A percentile compares a stretch with the other conserved stretches of the same genome.
Conservation (phyloP, 2,329 filamentous ascomycete species). For the Ophiostoma himal-ulmi region DNA sequence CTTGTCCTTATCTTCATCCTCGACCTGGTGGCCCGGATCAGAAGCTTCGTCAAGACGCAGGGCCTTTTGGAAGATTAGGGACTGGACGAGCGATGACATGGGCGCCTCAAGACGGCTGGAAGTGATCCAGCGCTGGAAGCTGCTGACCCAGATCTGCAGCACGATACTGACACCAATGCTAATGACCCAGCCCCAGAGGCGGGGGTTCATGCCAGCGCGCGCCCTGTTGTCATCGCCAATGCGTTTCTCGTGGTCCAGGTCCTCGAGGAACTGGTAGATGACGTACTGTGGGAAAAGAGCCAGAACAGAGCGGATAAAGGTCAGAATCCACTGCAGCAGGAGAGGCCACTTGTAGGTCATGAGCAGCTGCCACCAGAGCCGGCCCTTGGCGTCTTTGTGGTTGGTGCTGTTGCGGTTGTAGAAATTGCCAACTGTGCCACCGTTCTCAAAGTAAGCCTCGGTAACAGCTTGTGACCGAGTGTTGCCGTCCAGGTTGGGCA, state of each 20-base stretch:
- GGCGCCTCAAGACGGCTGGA: slow-evolving; percentile 33
- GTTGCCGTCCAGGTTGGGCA: slow-evolving; percentile 32
- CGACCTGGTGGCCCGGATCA: slow-evolving; percentile 20
- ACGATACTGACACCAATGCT: slow-evolving; percentile 31
- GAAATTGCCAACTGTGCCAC: slow-evolving; percentile 23
- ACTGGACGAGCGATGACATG: slow-evolving; percentile 32
- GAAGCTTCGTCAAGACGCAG: slow-evolving; percentile 34
- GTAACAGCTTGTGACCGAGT: slow-evolving; percentile 32
- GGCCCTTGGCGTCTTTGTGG: slow-evolving; percentile 22
- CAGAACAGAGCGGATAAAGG: slow-evolving; percentile 31
- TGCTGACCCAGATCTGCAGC: slow-evolving; percentile 32
- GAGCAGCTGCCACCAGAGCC: slow-evolving; percentile 35
- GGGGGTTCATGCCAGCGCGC: slow-evolving; percentile 25
- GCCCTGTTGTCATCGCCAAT: slow-evolving; percentile 18
- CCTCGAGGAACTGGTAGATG: slow-evolving; percentile 35
- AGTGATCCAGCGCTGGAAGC: slow-evolving; percentile 34
- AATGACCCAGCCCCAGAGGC: slow-evolving; percentile 33
- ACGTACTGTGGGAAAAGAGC: slow-evolving; percentile 34
- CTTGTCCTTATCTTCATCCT: neutral
- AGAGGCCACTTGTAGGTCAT: slow-evolving; percentile 30
- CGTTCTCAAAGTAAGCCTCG: slow-evolving; percentile 25
- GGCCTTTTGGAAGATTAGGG: slow-evolving; percentile 35
- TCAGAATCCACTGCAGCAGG: slow-evolving; percentile 33
- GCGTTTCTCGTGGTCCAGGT: slow-evolving; percentile 29
- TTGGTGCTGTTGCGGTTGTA: neutral